Conservation (phyloP, 208 protist genomes). For the Spongospora subterranea region DNA sequence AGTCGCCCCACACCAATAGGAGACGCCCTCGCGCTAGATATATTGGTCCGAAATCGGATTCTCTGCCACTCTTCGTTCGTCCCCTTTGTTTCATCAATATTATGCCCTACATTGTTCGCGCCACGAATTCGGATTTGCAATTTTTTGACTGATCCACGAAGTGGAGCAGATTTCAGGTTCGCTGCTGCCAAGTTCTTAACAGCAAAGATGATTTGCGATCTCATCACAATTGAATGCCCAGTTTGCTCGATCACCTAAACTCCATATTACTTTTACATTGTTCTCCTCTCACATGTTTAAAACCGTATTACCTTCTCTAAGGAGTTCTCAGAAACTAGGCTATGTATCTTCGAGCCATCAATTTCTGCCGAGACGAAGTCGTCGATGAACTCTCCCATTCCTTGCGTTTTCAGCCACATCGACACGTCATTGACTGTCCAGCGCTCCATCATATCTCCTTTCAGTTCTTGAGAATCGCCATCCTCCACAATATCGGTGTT, state of each 20-base stretch:
- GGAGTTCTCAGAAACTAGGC: too few species aligned
- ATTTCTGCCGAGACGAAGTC: neutral
- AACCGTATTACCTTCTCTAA: too few species aligned
- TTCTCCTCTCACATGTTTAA: too few species aligned
- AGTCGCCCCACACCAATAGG: too few species aligned
- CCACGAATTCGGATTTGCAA: too few species aligned
- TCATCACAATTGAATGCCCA: neutral
- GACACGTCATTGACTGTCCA: neutral
- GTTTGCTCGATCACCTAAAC: neutral
- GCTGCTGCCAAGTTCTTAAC: neutral
- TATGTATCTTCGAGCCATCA: neutral
- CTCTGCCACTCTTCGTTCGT: too few species aligned
- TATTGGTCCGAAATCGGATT: too few species aligned
- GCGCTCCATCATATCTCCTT: neutral
- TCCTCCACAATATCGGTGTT: neutral
- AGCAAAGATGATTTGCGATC: neutral
- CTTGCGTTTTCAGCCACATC: neutral
- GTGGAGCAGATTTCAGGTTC: neutral
- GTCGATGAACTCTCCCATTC: neutral
- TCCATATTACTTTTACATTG: too few species aligned
- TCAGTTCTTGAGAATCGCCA: neutral
- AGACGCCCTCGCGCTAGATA: too few species aligned
- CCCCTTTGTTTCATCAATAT: too few species aligned
- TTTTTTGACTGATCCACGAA: neutral
- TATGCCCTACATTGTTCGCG: too few species aligned